Evolutionary conservation across 139 green algal species (phyloP).

Genomic region (Chlorella sp.): DNA sequence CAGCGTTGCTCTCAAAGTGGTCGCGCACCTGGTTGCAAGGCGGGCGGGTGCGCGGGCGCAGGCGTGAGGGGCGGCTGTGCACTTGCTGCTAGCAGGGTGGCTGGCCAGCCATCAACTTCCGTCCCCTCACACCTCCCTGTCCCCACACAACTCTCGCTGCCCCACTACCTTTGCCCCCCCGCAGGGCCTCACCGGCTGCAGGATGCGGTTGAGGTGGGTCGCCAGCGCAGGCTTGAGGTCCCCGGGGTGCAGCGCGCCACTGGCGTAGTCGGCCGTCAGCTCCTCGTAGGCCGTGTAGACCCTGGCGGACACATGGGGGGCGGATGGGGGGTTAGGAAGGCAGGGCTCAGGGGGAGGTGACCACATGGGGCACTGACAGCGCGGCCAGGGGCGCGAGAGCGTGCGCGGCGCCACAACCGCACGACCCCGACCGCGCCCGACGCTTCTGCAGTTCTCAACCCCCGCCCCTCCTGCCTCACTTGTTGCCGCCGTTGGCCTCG

Average conservation of each 20-base stretch:
- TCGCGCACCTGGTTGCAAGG: constrained; percentile 85
- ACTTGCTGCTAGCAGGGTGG: too few species aligned
- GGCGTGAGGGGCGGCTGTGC: too few species aligned
- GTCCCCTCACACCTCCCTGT: too few species aligned
- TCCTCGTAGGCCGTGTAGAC: constrained; percentile 74
- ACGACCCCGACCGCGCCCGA: background rate
- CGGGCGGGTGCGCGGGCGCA: too few species aligned
- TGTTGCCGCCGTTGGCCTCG: constrained; percentile 82
- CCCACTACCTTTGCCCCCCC: background rate
- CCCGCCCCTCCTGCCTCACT: too few species aligned
- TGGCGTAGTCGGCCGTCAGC: constrained; percentile 83
- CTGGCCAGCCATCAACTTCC: too few species aligned
- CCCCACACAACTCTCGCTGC: background rate
- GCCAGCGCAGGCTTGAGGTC: constrained; percentile 86
- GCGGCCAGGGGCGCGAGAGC: too few species aligned
- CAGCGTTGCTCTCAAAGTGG: constrained; percentile 91
- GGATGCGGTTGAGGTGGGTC: constrained; percentile 85
- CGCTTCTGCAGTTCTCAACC: too few species aligned
- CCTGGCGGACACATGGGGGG: constrained; percentile 34
- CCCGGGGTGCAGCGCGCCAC: constrained; percentile 73
- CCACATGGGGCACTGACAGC: background rate
- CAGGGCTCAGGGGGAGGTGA: background rate
- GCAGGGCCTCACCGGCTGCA: constrained; percentile 52
- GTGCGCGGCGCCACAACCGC: too few species aligned
- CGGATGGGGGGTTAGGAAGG: background rate